These are phyloP conservation scores for Monosporozyma siamensis DNA, from an alignment of 805 yeast species.

Conservation along the genomic window DNA sequence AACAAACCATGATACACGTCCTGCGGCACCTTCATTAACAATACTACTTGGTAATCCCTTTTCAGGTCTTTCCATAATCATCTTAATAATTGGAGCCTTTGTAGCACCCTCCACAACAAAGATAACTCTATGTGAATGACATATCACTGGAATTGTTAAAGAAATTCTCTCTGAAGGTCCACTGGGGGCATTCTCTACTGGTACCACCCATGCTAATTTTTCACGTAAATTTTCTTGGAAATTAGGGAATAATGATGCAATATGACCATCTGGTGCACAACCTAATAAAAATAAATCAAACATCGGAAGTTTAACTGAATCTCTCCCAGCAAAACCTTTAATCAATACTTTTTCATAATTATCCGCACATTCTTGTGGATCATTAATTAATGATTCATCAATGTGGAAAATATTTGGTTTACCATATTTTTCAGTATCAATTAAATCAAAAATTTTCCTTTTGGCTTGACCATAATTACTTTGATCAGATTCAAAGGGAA, in stretches of 20 bases:
- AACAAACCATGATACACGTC: slow-evolving; percentile 94
- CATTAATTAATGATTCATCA: slow-evolving; percentile 62
- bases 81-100: slow-evolving; percentile 84
- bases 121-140: slow-evolving; percentile 86
- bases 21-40: slow-evolving; percentile 94
- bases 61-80: slow-evolving; percentile 93
- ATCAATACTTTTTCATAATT: slow-evolving; percentile 79
- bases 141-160: slow-evolving; percentile 85
- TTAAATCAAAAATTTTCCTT: slow-evolving; percentile 63
- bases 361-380: slow-evolving; percentile 91
- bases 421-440: slow-evolving; percentile 28
- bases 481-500: slow-evolving; percentile 72
- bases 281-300: slow-evolving; percentile 87
- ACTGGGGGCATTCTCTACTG: slow-evolving; percentile 83
- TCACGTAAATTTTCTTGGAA: slow-evolving; percentile 78
- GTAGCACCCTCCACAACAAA: slow-evolving; percentile 95
- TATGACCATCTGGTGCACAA: slow-evolving; percentile 98
- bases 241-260: slow-evolving; percentile 91
- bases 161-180: slow-evolving; percentile 84
- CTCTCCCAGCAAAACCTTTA: slow-evolving; percentile 89
- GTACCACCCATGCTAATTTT: slow-evolving; percentile 88
- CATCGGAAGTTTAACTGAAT: slow-evolving; percentile 90
- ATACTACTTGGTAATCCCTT: slow-evolving; percentile 90
- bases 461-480: slow-evolving; percentile 89
- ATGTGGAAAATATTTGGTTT: slow-evolving; percentile 75